Evolutionary conservation across 306 rosid genomes (phyloP).

Genomic region (Dalbergia cochinchinensis): DNA sequence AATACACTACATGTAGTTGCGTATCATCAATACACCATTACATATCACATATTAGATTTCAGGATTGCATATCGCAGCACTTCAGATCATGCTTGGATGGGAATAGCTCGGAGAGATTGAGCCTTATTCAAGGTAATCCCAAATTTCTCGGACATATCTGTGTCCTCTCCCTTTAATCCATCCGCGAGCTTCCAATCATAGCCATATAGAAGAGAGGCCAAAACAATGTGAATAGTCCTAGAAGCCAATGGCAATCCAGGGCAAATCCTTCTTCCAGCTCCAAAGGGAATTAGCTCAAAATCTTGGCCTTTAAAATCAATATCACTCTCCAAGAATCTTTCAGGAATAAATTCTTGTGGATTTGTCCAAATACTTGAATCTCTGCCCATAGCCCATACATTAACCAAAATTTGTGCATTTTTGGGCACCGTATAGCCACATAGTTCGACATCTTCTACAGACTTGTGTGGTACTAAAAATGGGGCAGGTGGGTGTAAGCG

Average conservation of each 20-base stretch:
- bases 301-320: constrained; percentile 40
- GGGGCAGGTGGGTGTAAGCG: constrained; percentile 33
- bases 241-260: constrained; percentile 24
- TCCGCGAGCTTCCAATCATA: constrained; percentile 18
- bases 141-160: constrained; percentile 15
- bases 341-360: constrained; percentile 36
- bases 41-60: no score
- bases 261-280: constrained; percentile 35
- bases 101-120: neutral
- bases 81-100: neutral
- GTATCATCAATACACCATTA: no score
- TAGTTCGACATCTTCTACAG: neutral
- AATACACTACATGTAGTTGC: no score
- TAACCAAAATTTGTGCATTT: constrained; percentile 24
- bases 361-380: constrained; percentile 42
- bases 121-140: constrained; percentile 7
- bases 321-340: constrained; percentile 37
- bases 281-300: constrained; percentile 31
- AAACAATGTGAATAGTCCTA: neutral
- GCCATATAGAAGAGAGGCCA: constrained; percentile 5
- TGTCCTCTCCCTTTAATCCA: neutral
- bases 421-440: constrained; percentile 16
- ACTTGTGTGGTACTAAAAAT: neutral
- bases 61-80: no score
- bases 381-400: constrained; percentile 45